These are phyloP conservation scores for Rhodotorula taiwanensis DNA, from an alignment of 768 basidiomycete species.

Conservation along the genomic window DNA sequence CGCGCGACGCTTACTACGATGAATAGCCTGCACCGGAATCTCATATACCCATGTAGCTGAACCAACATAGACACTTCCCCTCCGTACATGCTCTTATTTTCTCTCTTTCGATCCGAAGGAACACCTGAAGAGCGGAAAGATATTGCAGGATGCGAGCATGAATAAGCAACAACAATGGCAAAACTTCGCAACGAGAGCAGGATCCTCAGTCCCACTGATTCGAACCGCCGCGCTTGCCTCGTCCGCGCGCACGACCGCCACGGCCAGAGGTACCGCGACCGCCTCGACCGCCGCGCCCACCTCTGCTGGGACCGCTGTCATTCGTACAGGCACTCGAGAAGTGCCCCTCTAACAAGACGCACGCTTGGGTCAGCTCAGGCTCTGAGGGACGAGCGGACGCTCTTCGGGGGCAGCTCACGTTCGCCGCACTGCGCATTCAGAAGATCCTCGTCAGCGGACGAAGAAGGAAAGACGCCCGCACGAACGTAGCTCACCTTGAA, in stretches of 20 bases:
- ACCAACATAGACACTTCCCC: too few species aligned
- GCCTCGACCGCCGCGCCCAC: not conserved
- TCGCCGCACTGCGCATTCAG: constrained; percentile 5
- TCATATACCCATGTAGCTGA: too few species aligned
- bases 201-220: not conserved
- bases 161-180: not conserved
- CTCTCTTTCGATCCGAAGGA: not conserved
- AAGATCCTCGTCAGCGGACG: too few species aligned
- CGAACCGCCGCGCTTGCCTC: not conserved
- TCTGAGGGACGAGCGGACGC: not conserved
- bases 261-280: not conserved
- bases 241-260: not conserved
- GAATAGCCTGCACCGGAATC: too few species aligned
- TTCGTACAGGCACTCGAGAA: constrained; percentile 43
- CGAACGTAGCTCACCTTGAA: not conserved
- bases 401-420: not conserved
- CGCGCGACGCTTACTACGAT: constrained; percentile 12
- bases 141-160: too few species aligned
- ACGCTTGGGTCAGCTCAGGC: not conserved
- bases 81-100: not conserved
- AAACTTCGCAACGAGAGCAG: too few species aligned
- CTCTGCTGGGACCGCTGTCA: not conserved
- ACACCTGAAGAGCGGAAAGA: not conserved
- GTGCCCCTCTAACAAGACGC: constrained; percentile 40
- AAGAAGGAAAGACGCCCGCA: not conserved